Evolutionary conservation across 1,284 basidiomycete genomes (phyloP).

Genomic region (Ustilago shanxiensis): DNA sequence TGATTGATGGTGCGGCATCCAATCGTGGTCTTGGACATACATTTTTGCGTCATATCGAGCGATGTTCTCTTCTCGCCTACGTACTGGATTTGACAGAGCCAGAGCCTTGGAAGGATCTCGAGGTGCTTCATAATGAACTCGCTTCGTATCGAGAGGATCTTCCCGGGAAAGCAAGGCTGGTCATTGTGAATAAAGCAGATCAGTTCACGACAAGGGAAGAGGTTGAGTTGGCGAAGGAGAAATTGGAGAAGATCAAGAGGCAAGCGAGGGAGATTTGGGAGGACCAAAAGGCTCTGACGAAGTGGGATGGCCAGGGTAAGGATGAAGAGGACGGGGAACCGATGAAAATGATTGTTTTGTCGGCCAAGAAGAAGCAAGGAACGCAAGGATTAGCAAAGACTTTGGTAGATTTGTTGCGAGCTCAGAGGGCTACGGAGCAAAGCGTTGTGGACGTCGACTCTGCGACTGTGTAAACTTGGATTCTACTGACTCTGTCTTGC

Average conservation of each 20-base stretch:
- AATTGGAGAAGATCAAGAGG: conserved; percentile 25
- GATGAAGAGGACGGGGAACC: neutral
- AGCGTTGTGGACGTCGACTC: neutral
- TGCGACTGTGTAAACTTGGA: neutral
- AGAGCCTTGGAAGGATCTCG: conserved; percentile 78
- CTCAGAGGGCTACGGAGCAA: conserved; percentile 15
- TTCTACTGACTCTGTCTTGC: neutral
- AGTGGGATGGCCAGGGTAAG: neutral
- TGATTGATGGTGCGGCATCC: conserved; percentile 85
- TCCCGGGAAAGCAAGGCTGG: conserved; percentile 74
- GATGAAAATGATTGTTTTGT: conserved; percentile 40
- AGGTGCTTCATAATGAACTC: conserved; percentile 81
- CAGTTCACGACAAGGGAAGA: conserved; percentile 18
- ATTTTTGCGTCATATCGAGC: conserved; percentile 92
- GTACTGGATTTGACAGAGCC: conserved; percentile 85
- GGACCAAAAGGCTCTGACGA: conserved; percentile 16
- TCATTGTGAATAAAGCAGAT: conserved; percentile 96
- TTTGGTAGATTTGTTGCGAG: conserved; percentile 34
- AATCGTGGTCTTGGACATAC: conserved; percentile 93
- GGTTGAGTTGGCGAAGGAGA: conserved; percentile 31
- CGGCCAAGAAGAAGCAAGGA: conserved; percentile 51
- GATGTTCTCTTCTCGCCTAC: conserved; percentile 88
- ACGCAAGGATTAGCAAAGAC: conserved; percentile 39
- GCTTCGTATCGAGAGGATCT: conserved; percentile 85
- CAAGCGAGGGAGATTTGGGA: conserved; percentile 22